These are phyloP conservation scores for Aspergillus flavus DNA, from an alignment of 2,329 filamentous ascomycete genomes.

Conservation along the genomic window DNA sequence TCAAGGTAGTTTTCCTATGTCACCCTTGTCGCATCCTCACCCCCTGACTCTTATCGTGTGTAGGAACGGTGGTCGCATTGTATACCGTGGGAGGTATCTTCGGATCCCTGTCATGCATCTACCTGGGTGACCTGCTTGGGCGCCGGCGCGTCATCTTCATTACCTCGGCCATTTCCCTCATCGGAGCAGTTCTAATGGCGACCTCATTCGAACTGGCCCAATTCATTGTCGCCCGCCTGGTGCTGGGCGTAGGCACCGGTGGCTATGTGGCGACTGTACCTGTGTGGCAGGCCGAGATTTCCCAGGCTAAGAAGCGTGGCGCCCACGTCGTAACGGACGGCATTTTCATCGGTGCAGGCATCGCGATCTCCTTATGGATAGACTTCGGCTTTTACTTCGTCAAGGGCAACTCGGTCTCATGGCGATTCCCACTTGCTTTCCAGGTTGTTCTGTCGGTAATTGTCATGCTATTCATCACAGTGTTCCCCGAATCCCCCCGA, in stretches of 20 bases:
- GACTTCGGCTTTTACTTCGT: conserved; percentile 49
- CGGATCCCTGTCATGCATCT: conserved; percentile 49
- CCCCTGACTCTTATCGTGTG: background rate
- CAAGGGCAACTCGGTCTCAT: conserved; percentile 41
- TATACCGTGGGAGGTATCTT: conserved; percentile 51
- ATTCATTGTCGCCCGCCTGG: conserved; percentile 49
- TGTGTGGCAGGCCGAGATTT: conserved; percentile 48
- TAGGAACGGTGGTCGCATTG: conserved; percentile 44
- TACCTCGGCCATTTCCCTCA: conserved; percentile 41
- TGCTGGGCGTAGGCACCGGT: conserved; percentile 48
- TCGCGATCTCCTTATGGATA: conserved; percentile 52
- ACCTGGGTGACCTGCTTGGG: conserved; percentile 49
- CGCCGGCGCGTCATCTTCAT: conserved; percentile 47
- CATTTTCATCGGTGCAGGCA: conserved; percentile 51
- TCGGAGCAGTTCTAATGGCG: conserved; percentile 50
- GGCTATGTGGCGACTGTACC: conserved; percentile 50
- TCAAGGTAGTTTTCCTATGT: conserved; percentile 36
- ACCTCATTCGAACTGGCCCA: conserved; percentile 48
- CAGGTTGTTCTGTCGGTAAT: conserved; percentile 38
- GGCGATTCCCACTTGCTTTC: conserved; percentile 48
- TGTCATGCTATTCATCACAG: conserved; percentile 36
- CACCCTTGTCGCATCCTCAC: background rate
- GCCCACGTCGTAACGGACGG: conserved; percentile 55
- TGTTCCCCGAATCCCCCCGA: conserved; percentile 45
- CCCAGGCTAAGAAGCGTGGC: conserved; percentile 48